Evolutionary conservation across 768 basidiomycete species (phyloP).

Genomic region (Rhizopogon rudus): DNA sequence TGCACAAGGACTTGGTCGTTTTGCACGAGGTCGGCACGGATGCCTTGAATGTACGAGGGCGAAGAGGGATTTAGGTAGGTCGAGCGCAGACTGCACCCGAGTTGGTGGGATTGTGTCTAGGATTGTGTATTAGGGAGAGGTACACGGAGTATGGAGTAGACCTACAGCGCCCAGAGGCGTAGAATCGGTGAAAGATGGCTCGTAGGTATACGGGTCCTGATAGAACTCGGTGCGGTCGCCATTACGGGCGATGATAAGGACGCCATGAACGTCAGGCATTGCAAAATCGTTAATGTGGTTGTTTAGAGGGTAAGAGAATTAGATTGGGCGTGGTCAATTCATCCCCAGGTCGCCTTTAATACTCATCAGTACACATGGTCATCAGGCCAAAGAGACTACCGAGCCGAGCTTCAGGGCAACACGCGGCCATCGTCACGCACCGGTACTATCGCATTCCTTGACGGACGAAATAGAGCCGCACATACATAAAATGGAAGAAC

Average conservation of each 20-base stretch:
- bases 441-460: neutral
- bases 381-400: neutral
- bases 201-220: constrained; percentile 70
- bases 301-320: neutral
- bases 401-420: neutral
- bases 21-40: constrained; percentile 62
- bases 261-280: constrained; percentile 56
- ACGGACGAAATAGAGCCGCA: neutral
- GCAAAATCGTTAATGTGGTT: neutral
- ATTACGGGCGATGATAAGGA: constrained; percentile 71
- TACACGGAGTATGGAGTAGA: neutral
- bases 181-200: constrained; percentile 56
- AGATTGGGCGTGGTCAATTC: neutral
- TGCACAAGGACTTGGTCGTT: constrained; percentile 68
- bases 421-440: neutral
- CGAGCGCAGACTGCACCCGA: constrained; percentile 56
- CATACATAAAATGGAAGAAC: neutral
- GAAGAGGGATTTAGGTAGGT: constrained; percentile 66
- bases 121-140: constrained; percentile 6
- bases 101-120: constrained; percentile 62
- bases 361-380: neutral
- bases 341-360: neutral
- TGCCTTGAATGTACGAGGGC: constrained; percentile 61
- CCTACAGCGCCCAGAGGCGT: constrained; percentile 75
- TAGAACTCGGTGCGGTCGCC: constrained; percentile 67